phyloP scores from a whole-genome alignment of 306 rosid species.

The Mimosa bimucronata region DNA sequence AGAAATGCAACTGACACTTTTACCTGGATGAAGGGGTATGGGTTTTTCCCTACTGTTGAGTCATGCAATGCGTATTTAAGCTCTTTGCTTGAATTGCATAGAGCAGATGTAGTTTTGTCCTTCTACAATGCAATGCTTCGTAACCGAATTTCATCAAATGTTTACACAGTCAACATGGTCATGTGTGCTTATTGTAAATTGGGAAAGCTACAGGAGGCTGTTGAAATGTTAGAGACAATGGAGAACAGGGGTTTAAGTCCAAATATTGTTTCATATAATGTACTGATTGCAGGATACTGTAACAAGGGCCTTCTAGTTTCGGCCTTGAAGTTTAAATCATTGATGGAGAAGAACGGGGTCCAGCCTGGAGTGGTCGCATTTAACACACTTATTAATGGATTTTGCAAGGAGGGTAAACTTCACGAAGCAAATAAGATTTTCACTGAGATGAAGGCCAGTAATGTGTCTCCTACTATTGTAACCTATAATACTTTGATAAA shows the following conservation, averaged over 20 bases:
- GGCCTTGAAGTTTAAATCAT: constrained; percentile 59
- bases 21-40: constrained; percentile 69
- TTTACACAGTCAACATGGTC: constrained; percentile 74
- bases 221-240: constrained; percentile 60
- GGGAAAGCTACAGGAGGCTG: constrained; percentile 67
- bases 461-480: constrained; percentile 64
- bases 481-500: constrained; percentile 77
- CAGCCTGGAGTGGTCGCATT: constrained; percentile 63
- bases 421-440: constrained; percentile 70
- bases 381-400: constrained; percentile 71
- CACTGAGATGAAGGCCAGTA: constrained; percentile 63
- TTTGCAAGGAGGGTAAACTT: constrained; percentile 71
- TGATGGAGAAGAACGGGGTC: constrained; percentile 63
- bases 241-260: constrained; percentile 71
- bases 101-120: constrained; percentile 57
- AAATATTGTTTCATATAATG: constrained; percentile 63
- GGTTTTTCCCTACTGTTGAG: constrained; percentile 67
- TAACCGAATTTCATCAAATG: constrained; percentile 57
- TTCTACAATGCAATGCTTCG: constrained; percentile 62
- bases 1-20: constrained; percentile 66
- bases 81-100: constrained; percentile 59
- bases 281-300: constrained; percentile 76
- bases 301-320: constrained; percentile 62
- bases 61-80: constrained; percentile 80
- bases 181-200: constrained; percentile 62